Base-by-base conservation (phyloP, 1,139 yeast species). In the Kazachstania sp. region DNA sequence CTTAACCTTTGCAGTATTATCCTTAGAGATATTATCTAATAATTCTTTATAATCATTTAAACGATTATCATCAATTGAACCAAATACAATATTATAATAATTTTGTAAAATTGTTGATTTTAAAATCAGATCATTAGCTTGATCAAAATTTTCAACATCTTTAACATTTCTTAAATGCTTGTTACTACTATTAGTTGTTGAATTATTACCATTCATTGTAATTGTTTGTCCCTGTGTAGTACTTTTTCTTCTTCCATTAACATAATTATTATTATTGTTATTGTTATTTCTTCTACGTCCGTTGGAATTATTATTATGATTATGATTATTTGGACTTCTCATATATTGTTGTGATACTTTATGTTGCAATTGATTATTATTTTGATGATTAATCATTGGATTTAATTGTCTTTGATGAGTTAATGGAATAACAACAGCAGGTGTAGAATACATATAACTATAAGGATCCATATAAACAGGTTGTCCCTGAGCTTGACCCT, bases 1-100 rank as follows among this genome's bases (percentile, higher is more conserved):
- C 36, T 46, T 52, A 18, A 47, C 37, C 23, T 46, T 54, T n/a
- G 51, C 51, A 30, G 43, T 47, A 47, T 7, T 18, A 35, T 9
- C 18, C 11, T 40, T 40, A 18, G 16, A 41, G 37, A 19, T 11
- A 19, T 36, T 36, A 11, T 20, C 15, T 9, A 36, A 19, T 19
- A 36, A 36, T 7, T 20, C 20, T 11, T 36, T 13, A 12, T 36
- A 36, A 11, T 20, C 38, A 32, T 9, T 32, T 9, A 32, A 16
- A 15, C 18, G 28, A 36, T 36, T 20, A 36, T 36, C n/a, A 9
- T 36, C 13, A 36, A 36, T 32, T 6, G 36, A 32, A 15, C 15
- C 36, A 32, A 32, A 32, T 32, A 15, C 36, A 13, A 32, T n/a
- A 15, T 32, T 8, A 32, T 6, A 32, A 32, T 32, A 36, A 36